Conservation (phyloP, 73 alveolate species). For the Uronychia setigera region DNA sequence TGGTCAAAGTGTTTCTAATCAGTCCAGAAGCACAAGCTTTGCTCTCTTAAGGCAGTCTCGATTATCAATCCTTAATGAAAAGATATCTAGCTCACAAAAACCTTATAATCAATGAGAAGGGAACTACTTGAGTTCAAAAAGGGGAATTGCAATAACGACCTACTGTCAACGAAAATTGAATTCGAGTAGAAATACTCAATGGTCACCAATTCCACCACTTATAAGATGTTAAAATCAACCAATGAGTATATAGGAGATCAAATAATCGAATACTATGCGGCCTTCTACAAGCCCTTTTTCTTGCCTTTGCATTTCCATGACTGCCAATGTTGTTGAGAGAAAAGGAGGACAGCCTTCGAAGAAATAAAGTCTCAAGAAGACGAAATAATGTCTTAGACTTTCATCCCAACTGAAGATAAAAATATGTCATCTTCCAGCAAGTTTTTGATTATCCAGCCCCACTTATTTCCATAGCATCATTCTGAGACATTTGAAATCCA, state of each 20-base stretch:
- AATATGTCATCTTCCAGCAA: too few relatives aligned
- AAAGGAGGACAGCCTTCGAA: not conserved
- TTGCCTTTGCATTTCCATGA: not conserved
- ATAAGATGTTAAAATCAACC: not conserved
- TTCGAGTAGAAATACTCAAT: not conserved
- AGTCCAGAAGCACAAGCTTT: not conserved
- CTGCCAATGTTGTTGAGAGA: not conserved
- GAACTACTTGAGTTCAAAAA: not conserved
- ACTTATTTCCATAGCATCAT: too few relatives aligned
- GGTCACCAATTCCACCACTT: not conserved
- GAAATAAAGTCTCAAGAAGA: too few relatives aligned
- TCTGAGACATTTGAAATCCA: too few relatives aligned
- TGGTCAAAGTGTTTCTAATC: not conserved
- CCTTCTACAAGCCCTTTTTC: not conserved
- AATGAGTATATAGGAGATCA: not conserved
- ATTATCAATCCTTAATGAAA: too few relatives aligned
- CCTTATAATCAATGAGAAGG: not conserved
- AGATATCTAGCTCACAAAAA: not conserved
- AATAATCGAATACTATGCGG: not conserved
- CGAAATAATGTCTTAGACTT: too few relatives aligned
- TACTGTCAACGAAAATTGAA: not conserved
- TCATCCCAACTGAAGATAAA: too few relatives aligned
- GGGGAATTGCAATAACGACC: not conserved
- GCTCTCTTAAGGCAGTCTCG: not conserved
- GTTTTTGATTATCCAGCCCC: too few relatives aligned